Evolutionary conservation across 441 rosid species (phyloP).

Genomic region (Populus hybrid): DNA sequence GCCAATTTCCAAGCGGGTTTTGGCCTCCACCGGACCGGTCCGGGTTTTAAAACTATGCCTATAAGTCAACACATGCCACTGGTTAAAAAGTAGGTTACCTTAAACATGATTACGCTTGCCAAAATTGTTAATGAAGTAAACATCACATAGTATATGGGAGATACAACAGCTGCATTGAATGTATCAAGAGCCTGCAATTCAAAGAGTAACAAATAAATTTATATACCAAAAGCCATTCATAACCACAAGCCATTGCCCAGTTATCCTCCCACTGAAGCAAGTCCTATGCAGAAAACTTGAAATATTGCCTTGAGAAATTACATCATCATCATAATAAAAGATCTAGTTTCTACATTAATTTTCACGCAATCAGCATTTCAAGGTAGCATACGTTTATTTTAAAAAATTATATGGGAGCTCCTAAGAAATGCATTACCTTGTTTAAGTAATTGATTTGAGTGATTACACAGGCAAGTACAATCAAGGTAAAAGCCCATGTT

Average conservation of each 20-base stretch:
- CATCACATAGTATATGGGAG: conserved; percentile 85
- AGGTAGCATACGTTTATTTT: neutral
- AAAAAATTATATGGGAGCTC: neutral
- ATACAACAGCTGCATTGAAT: conserved; percentile 83
- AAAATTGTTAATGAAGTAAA: conserved; percentile 78
- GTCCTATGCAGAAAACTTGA: neutral
- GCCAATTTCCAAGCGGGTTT: no score
- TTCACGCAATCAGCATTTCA: neutral
- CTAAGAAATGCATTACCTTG: conserved; percentile 44
- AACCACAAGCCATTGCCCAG: neutral
- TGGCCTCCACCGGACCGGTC: no score
- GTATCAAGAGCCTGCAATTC: conserved; percentile 76
- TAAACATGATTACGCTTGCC: conserved; percentile 95
- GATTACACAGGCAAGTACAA: conserved; percentile 37
- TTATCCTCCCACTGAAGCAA: neutral
- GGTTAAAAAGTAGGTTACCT: conserved; percentile 36
- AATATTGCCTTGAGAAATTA: neutral
- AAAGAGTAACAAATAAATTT: neutral
- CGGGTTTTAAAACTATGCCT: no score
- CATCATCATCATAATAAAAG: neutral
- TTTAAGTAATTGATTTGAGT: conserved; percentile 64
- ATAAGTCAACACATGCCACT: neutral
- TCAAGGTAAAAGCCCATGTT: conserved; percentile 65
- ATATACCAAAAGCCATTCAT: conserved; percentile 1
- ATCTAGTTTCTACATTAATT: no score